Evolutionary conservation across 306 rosid species (phyloP), one percentile per base, ranked within the genome.

Genomic region (Castanospermum australe): DNA sequence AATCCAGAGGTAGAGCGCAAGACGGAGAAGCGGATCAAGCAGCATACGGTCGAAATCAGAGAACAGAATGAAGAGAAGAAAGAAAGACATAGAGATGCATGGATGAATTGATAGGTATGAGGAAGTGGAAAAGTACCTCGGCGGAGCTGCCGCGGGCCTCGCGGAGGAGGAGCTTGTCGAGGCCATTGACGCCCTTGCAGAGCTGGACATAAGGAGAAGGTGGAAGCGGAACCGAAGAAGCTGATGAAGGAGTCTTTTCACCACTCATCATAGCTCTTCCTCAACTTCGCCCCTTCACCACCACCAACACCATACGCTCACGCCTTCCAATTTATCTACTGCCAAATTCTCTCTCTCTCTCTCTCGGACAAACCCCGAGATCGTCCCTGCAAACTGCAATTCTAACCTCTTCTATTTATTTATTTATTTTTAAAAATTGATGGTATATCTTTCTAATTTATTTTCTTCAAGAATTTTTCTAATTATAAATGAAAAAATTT

Each of bases 141-240:
- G 85, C 86, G 62, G 90, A 84, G 77, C 78, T 32, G 8, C 92
- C 90, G 42, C 85, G 84, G 0, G 87, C 63, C 3, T 88, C 69
- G 64, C 85, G 83, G 45, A 82, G 87, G 15, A 91, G 75, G 65
- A 89, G 65, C 82, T 88, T 88, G 45, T 88, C 85, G 74, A 86
- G 86, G 75, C 92, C 96, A 88, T 89, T 89, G 84, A 74, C 3
- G 82, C 92, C 97, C 57, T 85, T 90, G 78, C 71, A 33, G n/a
- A 82, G 12, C 41, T 84, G 88, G 8, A 55, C 68, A 73, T 41
- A 59, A 12, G 44, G 48, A 38, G 52, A 78, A 25, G 66, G 59
- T 28, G 32, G 32, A 28, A 28, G 32, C 3, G 32, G 2, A 30
- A 39, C 32, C 24, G 67, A n/a, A 65, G 76, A 28, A 65, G 74